Percentiles rank a stretch among this genome's conserved stretches.
phyloP scores from a whole-genome alignment of 306 rosid genomes.

The Oxytropis ochrocephala region DNA sequence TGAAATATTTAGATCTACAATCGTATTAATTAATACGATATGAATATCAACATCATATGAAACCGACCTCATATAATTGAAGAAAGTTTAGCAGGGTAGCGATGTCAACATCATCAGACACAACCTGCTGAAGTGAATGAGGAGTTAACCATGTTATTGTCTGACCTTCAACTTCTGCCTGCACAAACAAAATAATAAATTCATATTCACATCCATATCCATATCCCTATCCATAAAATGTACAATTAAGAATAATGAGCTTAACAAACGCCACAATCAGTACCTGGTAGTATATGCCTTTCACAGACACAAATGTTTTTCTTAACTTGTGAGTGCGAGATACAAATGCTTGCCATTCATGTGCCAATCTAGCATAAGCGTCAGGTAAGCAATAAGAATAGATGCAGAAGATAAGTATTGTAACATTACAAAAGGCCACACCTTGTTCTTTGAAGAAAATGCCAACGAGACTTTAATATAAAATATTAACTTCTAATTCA shows the following conservation, averaged over 20 bases:
- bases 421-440: neutral
- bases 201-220: neutral
- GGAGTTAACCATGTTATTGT: conserved; percentile 85
- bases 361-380: conserved; percentile 60
- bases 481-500: neutral
- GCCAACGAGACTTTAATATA: neutral
- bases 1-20: neutral
- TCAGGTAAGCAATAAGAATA: neutral
- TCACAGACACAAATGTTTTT: conserved; percentile 78
- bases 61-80: conserved; percentile 72
- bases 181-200: conserved; percentile 24
- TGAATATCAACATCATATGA: neutral
- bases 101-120: conserved; percentile 71
- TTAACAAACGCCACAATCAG: neutral
- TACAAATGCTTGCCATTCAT: conserved; percentile 90
- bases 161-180: conserved; percentile 84
- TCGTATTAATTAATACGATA: neutral
- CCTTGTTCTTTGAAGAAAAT: neutral
- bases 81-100: conserved; percentile 65
- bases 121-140: conserved; percentile 85
- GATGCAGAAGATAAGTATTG: neutral
- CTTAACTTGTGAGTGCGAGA: conserved; percentile 75
- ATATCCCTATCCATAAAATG: neutral
- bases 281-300: conserved; percentile 96
- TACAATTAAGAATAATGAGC: neutral